Evolutionary conservation across 2,329 filamentous ascomycete species (phyloP).

Genomic region (Colletotrichum melonis): DNA sequence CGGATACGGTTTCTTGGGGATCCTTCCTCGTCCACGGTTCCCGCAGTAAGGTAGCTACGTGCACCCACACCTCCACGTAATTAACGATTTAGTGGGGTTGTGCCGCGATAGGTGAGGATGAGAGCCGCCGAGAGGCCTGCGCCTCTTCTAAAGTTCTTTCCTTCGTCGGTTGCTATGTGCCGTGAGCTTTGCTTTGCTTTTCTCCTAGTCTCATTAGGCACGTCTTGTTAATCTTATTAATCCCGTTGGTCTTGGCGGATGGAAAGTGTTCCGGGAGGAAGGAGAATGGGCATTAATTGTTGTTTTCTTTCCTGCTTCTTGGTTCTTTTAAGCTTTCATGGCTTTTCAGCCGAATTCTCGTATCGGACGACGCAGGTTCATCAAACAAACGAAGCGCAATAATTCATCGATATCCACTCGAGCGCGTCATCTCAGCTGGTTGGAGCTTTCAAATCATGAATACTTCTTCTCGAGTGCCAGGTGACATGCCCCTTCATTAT

Average conservation of each 20-base stretch:
- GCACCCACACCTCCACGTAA: conserved; percentile 31
- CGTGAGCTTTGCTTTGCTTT: neutral
- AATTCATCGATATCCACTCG: neutral
- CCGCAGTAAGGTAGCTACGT: conserved; percentile 2
- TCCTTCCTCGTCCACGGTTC: conserved; percentile 10
- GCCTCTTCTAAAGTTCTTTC: conserved; percentile 16
- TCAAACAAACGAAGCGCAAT: neutral
- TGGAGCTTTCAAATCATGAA: neutral
- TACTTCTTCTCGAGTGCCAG: neutral
- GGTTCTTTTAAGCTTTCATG: neutral
- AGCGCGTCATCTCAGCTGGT: neutral
- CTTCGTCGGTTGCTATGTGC: neutral
- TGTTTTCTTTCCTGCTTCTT: neutral
- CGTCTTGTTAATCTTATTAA: neutral
- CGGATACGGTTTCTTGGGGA: conserved; percentile 6
- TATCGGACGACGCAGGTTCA: neutral
- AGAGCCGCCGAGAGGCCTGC: conserved; percentile 29
- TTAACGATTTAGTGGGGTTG: conserved; percentile 26
- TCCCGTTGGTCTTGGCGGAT: neutral
- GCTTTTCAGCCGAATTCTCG: conserved; percentile 1
- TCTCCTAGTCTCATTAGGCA: neutral
- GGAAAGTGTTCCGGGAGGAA: neutral
- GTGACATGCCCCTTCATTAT: neutral
- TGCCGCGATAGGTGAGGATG: conserved; percentile 2
- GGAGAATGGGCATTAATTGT: neutral